Base-by-base conservation (phyloP, 169 alveolate genomes). In the Plasmodium vinckei region DNA sequence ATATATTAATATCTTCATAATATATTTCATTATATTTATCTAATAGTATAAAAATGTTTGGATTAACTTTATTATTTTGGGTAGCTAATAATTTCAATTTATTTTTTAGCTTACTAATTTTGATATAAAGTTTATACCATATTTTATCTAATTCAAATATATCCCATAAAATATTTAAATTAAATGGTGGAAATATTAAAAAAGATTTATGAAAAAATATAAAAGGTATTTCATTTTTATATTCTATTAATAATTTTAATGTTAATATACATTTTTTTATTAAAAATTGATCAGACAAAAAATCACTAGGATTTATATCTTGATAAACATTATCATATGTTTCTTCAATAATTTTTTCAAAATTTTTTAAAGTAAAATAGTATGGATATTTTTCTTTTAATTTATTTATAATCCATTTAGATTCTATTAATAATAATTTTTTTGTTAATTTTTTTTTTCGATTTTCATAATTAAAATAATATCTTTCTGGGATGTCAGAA, bases 101-200 rank as follows among this genome's bases (percentile, higher is more conserved):
- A 21, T 12, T 54, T 23, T 61, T 82, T 42, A 82, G 17, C 15
- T 67, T 82, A 19, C 39, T 67, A 39, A 82, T 54, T 39, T 82
- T 82, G 21, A 27, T 13, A 47, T 39, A 82, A 0, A 56, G 63
- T 64, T 71, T 82, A 17, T 49, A 70, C 88, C 92, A 68, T 27
- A 65, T 57, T 42, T 46, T 60, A 64, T 95, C 97, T 1, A 95
- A 79, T 72, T 95, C 96, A 87, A 87, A 94, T 21, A 91, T 75
- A 63, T 94, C 88, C 97, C 97, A 95, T 2, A 95, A 72, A 64
- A 95, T 93, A 17, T 86, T 92, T 54, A 91, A 94, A 51, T 93
- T 92, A 19, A 95, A 89, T 12, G 96, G 96, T 2, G 97, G 97
- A 60, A 91, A 92, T 21, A 95, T 64, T 3, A 95, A 75, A 56